Evolutionary conservation across 1,284 basidiomycete species (phyloP), one percentile per base, ranked within the genome.

Genomic region (Ustilago loliicola): DNA sequence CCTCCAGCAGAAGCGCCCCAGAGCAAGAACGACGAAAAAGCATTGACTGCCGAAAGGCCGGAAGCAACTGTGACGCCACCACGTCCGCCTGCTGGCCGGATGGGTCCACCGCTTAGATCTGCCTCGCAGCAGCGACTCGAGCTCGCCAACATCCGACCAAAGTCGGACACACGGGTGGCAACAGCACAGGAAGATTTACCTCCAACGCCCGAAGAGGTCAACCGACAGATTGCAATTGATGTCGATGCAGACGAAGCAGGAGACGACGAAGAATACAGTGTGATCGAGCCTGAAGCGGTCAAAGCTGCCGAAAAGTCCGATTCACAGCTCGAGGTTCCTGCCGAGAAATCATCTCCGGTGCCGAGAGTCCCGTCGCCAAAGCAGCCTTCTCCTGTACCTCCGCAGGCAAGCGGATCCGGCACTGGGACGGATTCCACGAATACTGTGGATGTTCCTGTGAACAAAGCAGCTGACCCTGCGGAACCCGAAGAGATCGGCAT

Each of bases 41-140:
- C 34, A 7, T 11, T 59, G 19, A 23, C n/a, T 15, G n/a, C n/a
- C 36, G 47, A 59, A 21, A 32, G 27, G 3, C 3, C 27, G 10
- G 34, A 25, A 25, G 15, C 29, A 2, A 27, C 56, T 1, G 40
- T 38, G 23, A 61, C 61, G 8, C 54, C 56, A 15, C 27, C 48
- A 5, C 53, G 54, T 15, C 61, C 30, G 4, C 5, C 50, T 23
- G 3, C 61, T 6, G 30, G 51, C 11, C 61, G 66, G 3, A 77
- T 77, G 74, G 69, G 69, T 27, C 74, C 74, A 9, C 74, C 74
- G 21, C 54, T 63, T 5, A 54, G 70, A 6, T 77, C 70, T 19
- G 70, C 75, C 2, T 77, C 70, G n/a, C 75, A 72, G 42, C 70
- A 70, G 30, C 66, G 70, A 17, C 56, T 70, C 25, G 72, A 70